Evolutionary conservation across 1,284 basidiomycete genomes (phyloP).

Genomic region (Sporisorium scitamineum): DNA sequence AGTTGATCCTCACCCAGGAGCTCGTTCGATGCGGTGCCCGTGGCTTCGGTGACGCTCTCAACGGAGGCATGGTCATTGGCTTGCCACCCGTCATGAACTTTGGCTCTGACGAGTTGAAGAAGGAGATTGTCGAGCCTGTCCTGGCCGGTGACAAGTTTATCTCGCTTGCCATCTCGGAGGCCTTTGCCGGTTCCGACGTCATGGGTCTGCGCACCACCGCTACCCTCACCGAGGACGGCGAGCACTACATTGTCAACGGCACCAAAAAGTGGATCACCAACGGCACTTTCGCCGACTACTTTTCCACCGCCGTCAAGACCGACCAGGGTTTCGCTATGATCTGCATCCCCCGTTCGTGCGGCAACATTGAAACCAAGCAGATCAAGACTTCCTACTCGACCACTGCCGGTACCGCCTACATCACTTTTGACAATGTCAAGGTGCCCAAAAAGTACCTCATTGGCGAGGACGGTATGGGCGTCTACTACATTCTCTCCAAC

Average conservation of each 20-base stretch:
- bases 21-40: constrained; percentile 81
- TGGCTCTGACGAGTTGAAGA: constrained; percentile 80
- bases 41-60: constrained; percentile 69
- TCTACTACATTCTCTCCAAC: constrained; percentile 77
- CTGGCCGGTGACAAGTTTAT: constrained; percentile 84
- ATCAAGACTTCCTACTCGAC: constrained; percentile 75
- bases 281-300: constrained; percentile 75
- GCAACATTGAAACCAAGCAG: constrained; percentile 81
- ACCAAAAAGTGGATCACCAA: constrained; percentile 87
- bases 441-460: constrained; percentile 88
- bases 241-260: constrained; percentile 71
- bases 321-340: constrained; percentile 87
- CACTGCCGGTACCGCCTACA: constrained; percentile 77
- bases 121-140: constrained; percentile 82
- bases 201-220: constrained; percentile 78
- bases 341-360: constrained; percentile 73
- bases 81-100: constrained; percentile 79
- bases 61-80: constrained; percentile 71
- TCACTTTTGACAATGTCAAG: constrained; percentile 87
- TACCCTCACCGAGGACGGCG: constrained; percentile 82
- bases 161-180: constrained; percentile 86
- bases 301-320: constrained; percentile 71
- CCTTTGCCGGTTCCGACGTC: constrained; percentile 92
- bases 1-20: constrained; percentile 85
- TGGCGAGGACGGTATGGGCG: constrained; percentile 83